Evolutionary conservation across 768 basidiomycete genomes (phyloP), one percentile per base, ranked within the genome.

Genomic region (Paxillus involutus): DNA sequence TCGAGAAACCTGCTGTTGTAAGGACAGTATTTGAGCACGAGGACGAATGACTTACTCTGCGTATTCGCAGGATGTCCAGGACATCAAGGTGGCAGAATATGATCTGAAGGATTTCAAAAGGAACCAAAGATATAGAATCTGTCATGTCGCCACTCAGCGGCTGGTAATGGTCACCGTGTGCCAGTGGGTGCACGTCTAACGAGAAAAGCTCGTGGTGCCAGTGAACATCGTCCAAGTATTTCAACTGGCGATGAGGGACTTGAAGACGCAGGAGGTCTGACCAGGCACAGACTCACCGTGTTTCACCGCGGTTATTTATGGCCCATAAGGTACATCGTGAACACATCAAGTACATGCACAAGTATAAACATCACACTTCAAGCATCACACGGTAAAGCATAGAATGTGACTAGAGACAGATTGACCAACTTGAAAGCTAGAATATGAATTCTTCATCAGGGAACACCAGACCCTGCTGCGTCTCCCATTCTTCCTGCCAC

Each of bases 401-500:
- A 14, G 35, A 11, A 10, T 12, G 10, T 10, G 10, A 10, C 35
- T 14, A 14, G 35, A 35, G 35, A 14, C 1, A 35, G 13, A 35
- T 35, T 26, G 26, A 26, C 6, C 35, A 14, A 19, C 10, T 42
- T 10, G 41, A 19, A 42, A 43, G 13, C 35, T 35, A 35, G 13
- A 35, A 35, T 35, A 14, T 35, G 13, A 35, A 35, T 12, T 12
- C 21, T 6, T 54, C 46, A 17, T 39, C 32, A 14, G 40, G 47
- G 33, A 41, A 44, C 26, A 42, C 46, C 29, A 52, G 32, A 9
- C 43, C 49, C 40, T 50, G 50, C 39, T 66, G 62, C 36, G 62
- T 63, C 57, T 82, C 80, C 78, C 82, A 82, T 21, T 77, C 70
- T 48, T 69, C 62, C 61, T 80, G 75, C 79, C 80, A 80, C 53